Percentiles rank a stretch among this genome's conserved stretches.
phyloP scores from a whole-genome alignment of 2,329 filamentous ascomycete species.

The Aspergillus bombycis region DNA sequence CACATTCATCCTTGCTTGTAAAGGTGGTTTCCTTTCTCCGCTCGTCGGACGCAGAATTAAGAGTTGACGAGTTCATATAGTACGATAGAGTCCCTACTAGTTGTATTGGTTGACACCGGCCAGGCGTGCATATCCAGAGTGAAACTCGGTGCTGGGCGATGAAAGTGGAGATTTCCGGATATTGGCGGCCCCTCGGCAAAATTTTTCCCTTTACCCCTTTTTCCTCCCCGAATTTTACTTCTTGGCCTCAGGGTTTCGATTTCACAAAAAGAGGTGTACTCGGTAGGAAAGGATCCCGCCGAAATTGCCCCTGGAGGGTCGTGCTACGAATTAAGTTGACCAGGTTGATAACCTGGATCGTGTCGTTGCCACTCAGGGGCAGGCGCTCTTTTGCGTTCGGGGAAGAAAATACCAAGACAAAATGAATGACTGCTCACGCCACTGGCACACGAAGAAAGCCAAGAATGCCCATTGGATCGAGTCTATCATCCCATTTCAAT shows the following conservation, averaged over 20 bases:
- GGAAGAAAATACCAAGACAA: too few species aligned
- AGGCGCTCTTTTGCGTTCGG: too few species aligned
- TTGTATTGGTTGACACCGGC: background rate
- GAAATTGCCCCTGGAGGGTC: background rate
- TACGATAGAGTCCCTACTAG: background rate
- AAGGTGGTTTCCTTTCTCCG: background rate
- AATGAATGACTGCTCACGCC: too few species aligned
- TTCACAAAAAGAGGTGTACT: background rate
- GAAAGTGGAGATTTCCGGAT: background rate
- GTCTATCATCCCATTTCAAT: too few species aligned
- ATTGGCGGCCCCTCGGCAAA: background rate
- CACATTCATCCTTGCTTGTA: too few species aligned
- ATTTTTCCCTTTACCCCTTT: background rate
- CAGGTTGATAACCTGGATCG: background rate
- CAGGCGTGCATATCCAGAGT: background rate
- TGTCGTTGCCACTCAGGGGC: background rate
- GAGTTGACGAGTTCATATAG: too few species aligned
- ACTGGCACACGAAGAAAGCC: too few species aligned
- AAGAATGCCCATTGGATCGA: background rate
- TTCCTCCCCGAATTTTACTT: background rate
- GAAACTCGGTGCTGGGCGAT: background rate
- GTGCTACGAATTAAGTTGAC: too few species aligned
- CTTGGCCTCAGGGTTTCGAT: background rate
- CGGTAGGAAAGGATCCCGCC: background rate
- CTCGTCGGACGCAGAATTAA: background rate